Percentiles rank a stretch among this genome's conserved stretches.
Evolutionary conservation across 2,329 filamentous ascomycete species (phyloP).

Genomic region (Pseudopyrenochaeta lycopersici): DNA sequence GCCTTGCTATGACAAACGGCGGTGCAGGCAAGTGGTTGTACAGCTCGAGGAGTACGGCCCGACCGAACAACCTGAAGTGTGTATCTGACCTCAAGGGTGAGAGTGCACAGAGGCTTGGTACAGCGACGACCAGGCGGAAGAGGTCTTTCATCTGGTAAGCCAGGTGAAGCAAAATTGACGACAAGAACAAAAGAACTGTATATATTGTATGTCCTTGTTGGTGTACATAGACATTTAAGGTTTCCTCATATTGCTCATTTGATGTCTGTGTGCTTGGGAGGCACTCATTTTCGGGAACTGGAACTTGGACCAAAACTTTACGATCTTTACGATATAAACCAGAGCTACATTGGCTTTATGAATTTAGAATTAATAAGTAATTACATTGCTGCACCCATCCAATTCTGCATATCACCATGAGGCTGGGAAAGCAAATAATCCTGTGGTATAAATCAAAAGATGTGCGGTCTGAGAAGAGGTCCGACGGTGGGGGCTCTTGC

Average conservation of each 20-base stretch:
- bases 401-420: neutral
- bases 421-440: neutral
- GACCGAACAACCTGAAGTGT: conserved; percentile 41
- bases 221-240: neutral
- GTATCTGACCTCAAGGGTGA: conserved; percentile 33
- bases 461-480: no score
- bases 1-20: conserved; percentile 28
- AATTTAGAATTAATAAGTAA: neutral
- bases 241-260: neutral
- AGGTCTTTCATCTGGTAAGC: conserved; percentile 7
- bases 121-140: conserved; percentile 30
- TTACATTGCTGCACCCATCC: no score
- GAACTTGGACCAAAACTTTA: neutral
- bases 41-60: conserved; percentile 29
- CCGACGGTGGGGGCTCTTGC: no score
- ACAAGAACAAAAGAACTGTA: neutral
- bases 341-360: neutral
- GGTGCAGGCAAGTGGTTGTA: conserved; percentile 42
- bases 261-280: neutral
- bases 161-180: neutral
- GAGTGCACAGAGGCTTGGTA: conserved; percentile 27
- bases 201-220: neutral
- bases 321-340: neutral
- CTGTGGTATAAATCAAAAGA: no score
- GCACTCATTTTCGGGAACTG: neutral